Evolutionary conservation across 192 early-diverging fungal genomes (phyloP), one percentile per base, ranked within the genome.

Genomic region (Gamsiella multidivaricata): DNA sequence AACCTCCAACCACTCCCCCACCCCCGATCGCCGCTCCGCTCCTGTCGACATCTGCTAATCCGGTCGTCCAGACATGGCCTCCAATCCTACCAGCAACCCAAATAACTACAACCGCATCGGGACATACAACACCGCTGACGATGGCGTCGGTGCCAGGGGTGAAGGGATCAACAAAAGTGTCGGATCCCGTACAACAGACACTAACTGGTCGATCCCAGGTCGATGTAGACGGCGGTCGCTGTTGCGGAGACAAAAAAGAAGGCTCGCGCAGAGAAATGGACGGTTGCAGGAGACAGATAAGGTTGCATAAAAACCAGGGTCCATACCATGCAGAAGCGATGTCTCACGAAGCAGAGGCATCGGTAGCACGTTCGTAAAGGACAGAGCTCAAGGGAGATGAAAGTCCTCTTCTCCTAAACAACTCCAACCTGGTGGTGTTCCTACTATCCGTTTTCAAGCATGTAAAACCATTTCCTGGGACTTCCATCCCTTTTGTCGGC

Each of bases 341-440:
- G 57, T 59, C 12, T 41, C 57, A 14, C 17, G 1, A 29, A 41
- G 57, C 12, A 28, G 57, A 29, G 57, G 57, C 1, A 41, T 59
- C 41, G 57, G 39, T 18, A 59, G 39, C 29, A 26, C 29, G 23
- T 59, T 42, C 23, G 25, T 23, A 26, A 59, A 59, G 39, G 57
- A 59, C 12, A 10, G 23, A 0, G 23, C 37, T n/a, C 39, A 39
- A 41, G 29, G 57, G 23, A 31, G 37, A 17, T 59, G 22, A 43
- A 4, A 23, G 22, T 2, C n/a, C n/a, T n/a, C n/a, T n/a, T n/a
- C n/a, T n/a, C n/a, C n/a, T n/a, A n/a, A n/a, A n/a, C n/a, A n/a
- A n/a, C n/a, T n/a, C n/a, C n/a, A n/a, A n/a, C n/a, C n/a, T n/a
- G n/a, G n/a, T n/a, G n/a, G n/a, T n/a, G n/a, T n/a, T n/a, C n/a